Base-by-base conservation (phyloP, 2,329 filamentous ascomycete genomes). In the Fusarium sp. region DNA sequence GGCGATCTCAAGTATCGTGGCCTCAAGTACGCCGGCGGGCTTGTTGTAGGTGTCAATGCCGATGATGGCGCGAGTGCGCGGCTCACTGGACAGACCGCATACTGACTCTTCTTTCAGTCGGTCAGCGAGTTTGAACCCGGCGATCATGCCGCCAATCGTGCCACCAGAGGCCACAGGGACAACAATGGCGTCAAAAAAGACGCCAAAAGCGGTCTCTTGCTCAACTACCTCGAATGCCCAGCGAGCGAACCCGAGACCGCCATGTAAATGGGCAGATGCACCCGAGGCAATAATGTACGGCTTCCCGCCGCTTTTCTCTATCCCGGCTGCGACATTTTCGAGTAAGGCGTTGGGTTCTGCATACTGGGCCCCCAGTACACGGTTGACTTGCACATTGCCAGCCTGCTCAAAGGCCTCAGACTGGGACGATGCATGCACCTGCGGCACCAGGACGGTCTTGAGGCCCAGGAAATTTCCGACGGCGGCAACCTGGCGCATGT, bases 401-500 rank as follows among this genome's bases (percentile, higher is more conserved):
- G 41, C 41, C 41, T 8, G 11, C 12, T 28, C 41, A 46, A 46
- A 46, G 4, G 23, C 23, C 41, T 46, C 41, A 46, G 41, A 46
- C 41, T 46, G 13, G 16, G 41, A 46, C 41, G 4, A 23, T 23
- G 18, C 41, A 46, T 46, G 12, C 8, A 28, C 18, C 41, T 46
- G 41, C 41, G 41, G 41, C 10, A 46, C 23, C 41, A 46, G 11
- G 16, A 46, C 12, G 11, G 41, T 27, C 18, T 46, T 46, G 16
- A 46, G 41, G 41, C 41, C 41, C 7, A 46, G 41, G 18, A 8
- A 15, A 15, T 28, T 28, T 23, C 16, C 50, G 27, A 77, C 77
- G 1, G 79, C 79, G 8, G 78, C 75, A 0, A 79, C 77, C 27
- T 78, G 77, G 28, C 80, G 74, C 13, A 79, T 81, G 58, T 82